Conservation (phyloP, 2,329 filamentous ascomycete species). For the Neospermospora avenae region DNA sequence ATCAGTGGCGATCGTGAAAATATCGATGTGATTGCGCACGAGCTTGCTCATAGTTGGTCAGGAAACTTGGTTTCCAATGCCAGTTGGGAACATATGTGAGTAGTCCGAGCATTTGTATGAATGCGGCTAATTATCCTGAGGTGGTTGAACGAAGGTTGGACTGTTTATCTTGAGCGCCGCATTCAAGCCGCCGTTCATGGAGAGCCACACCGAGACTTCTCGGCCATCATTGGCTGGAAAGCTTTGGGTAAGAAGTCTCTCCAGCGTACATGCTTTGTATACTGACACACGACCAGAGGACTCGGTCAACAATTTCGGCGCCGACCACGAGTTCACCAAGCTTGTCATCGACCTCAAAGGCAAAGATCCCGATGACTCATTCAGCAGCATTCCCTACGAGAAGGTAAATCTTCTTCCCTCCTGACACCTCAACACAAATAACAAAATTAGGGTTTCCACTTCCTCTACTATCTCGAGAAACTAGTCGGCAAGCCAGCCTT, state of each 20-base stretch:
- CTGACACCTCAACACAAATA: background rate
- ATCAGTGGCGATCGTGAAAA: conserved; percentile 90
- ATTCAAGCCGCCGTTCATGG: conserved; percentile 77
- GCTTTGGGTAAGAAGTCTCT: conserved; percentile 40
- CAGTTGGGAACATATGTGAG: conserved; percentile 77
- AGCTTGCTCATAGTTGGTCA: conserved; percentile 75
- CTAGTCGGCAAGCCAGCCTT: conserved; percentile 82
- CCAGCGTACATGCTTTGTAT: too few species aligned
- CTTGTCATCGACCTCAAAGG: conserved; percentile 83
- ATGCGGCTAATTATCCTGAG: conserved; percentile 33
- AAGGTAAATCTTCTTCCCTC: conserved; percentile 46
- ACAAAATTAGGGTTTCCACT: conserved; percentile 68
- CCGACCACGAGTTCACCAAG: conserved; percentile 90
- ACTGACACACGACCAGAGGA: conserved; percentile 51
- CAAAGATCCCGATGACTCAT: conserved; percentile 92
- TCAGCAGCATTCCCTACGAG: conserved; percentile 89
- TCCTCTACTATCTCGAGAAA: conserved; percentile 86
- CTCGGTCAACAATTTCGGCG: conserved; percentile 72
- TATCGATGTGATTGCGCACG: conserved; percentile 93
- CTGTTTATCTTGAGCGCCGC: conserved; percentile 86
- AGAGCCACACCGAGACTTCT: conserved; percentile 85
- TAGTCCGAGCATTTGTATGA: conserved; percentile 13
- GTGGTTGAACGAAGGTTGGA: conserved; percentile 82
- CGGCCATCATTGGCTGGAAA: conserved; percentile 95
- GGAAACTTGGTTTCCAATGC: conserved; percentile 79